Evolutionary conservation across 495 filamentous ascomycete species (phyloP), one percentile per base, ranked within the genome.

Genomic region (Immersiella caudata): DNA sequence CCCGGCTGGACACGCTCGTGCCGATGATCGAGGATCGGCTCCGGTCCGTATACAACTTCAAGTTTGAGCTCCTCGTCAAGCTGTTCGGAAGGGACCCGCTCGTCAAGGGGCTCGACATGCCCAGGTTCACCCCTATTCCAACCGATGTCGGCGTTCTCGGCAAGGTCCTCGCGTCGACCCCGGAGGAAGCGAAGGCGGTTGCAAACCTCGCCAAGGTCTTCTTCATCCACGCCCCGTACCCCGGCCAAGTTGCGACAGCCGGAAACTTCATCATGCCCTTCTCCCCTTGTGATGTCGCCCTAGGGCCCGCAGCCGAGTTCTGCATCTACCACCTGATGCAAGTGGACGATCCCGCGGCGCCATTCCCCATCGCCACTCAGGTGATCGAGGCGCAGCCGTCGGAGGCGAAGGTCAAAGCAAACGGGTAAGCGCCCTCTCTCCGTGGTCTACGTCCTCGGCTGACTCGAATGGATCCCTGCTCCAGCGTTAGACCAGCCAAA

Each of bases 311-410:
- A 12, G 70, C 75, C 14, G 68, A 76, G 65, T 86, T 86, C 66
- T 79, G 70, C 57, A 67, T 86, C 25, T 86, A 83, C 65, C 83
- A 86, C 64, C 70, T 84, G 21, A 78, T 84, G 73, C 72, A 77
- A 11, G 65, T 82, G 3, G 57, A 77, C 16, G 72, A 74, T 14
- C 46, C 77, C 76, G 65, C 71, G 73, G 65, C 60, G 57, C 27
- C 60, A 70, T 40, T 68, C 60, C 62, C 60, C 62, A n/a, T 69
- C 49, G 33, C 21, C 20, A 20, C 55, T 6, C 2, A 26, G 24
- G 55, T 58, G n/a, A 26, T 58, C 24, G 6, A 58, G 2, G 6
- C 20, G 55, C 3, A 16, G 16, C 20, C n/a, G 6, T 22, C 20
- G 6, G 55, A 24, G 55, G 16, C 55, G 24, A 60, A 46, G 21